A percentile compares a stretch with the other conserved stretches of the same genome.
phyloP scores from a whole-genome alignment of 2,329 filamentous ascomycete genomes.

The Alternaria gansuensis region DNA sequence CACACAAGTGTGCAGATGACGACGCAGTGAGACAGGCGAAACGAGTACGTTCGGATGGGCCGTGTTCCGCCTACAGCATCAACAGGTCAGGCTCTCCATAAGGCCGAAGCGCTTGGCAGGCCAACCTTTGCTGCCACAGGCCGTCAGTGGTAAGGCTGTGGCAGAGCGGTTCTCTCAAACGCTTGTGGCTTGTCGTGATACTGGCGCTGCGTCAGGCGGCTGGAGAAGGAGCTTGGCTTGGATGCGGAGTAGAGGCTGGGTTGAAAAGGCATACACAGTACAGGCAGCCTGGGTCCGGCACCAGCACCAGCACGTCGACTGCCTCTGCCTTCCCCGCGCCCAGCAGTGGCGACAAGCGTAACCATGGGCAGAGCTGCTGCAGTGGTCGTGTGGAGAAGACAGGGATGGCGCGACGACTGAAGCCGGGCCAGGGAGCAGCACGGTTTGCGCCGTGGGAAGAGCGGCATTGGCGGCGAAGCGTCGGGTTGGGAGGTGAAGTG shows the following conservation, averaged over 20 bases:
- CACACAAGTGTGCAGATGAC: conserved; percentile 32
- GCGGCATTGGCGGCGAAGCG: conserved; percentile 20
- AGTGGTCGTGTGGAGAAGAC: conserved; percentile 28
- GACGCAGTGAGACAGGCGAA: conserved; percentile 50
- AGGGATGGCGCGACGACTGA: conserved; percentile 25
- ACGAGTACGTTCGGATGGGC: conserved; percentile 44
- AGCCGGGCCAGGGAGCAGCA: conserved; percentile 22
- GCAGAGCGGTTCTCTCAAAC: conserved; percentile 46
- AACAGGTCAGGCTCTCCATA: conserved; percentile 36
- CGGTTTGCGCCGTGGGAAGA: conserved; percentile 14
- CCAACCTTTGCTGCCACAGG: conserved; percentile 32
- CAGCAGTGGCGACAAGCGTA: conserved; percentile 16
- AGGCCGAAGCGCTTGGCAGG: conserved; percentile 39
- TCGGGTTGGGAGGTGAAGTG: conserved; percentile 21
- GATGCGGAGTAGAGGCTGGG: conserved; percentile 11
- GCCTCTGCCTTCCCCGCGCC: conserved; percentile 17
- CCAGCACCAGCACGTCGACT: conserved; percentile 3
- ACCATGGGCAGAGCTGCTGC: conserved; percentile 8
- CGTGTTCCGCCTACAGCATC: conserved; percentile 48
- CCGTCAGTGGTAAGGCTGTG: conserved; percentile 36
- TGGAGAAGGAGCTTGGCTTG: conserved; percentile 30
- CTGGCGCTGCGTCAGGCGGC: conserved; percentile 43
- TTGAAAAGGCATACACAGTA: conserved; percentile 28
- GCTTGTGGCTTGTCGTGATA: conserved; percentile 42
- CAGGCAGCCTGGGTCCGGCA: conserved; percentile 4